Percentiles rank a stretch among this genome's conserved stretches.
Conservation (phyloP, 495 filamentous ascomycete genomes). For the Penicillium riverlandense region DNA sequence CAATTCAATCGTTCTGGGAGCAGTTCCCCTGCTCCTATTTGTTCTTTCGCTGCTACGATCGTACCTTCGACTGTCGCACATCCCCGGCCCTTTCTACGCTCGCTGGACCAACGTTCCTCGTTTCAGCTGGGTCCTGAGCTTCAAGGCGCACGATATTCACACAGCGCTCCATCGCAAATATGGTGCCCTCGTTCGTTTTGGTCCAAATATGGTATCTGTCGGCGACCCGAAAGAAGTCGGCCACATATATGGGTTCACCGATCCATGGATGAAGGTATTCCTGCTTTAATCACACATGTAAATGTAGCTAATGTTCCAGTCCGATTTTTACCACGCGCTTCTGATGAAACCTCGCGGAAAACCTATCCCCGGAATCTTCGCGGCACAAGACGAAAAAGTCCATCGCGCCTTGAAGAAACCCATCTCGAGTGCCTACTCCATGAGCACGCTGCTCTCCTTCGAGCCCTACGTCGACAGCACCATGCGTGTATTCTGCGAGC, state of each 20-base stretch:
- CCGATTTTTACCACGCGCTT: constrained; percentile 19
- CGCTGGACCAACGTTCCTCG: constrained; percentile 27
- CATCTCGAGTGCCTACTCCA: constrained; percentile 29
- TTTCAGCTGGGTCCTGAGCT: constrained; percentile 18
- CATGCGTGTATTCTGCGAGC: constrained; percentile 18
- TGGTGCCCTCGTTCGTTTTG: constrained; percentile 48
- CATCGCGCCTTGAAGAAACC: constrained; percentile 29
- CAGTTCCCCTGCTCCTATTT: no score
- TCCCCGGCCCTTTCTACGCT: constrained; percentile 39
- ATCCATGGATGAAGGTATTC: no score
- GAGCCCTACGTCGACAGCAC: constrained; percentile 26
- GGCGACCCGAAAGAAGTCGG: constrained; percentile 23
- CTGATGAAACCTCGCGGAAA: constrained; percentile 1
- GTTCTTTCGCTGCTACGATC: no score
- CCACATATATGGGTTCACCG: no score
- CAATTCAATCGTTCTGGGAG: no score
- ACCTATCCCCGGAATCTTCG: constrained; percentile 23
- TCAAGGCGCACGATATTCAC: constrained; percentile 19
- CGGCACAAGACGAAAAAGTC: constrained; percentile 25
- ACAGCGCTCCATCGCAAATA: constrained; percentile 38
- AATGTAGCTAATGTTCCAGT: background rate
- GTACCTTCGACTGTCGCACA: constrained; percentile 1
- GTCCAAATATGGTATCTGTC: constrained; percentile 50
- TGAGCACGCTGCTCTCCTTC: constrained; percentile 22
- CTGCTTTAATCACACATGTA: no score